Percentiles rank a stretch among this genome's conserved stretches.
phyloP scores from a whole-genome alignment of 1,284 basidiomycete genomes.

The Pascua guehoae region DNA sequence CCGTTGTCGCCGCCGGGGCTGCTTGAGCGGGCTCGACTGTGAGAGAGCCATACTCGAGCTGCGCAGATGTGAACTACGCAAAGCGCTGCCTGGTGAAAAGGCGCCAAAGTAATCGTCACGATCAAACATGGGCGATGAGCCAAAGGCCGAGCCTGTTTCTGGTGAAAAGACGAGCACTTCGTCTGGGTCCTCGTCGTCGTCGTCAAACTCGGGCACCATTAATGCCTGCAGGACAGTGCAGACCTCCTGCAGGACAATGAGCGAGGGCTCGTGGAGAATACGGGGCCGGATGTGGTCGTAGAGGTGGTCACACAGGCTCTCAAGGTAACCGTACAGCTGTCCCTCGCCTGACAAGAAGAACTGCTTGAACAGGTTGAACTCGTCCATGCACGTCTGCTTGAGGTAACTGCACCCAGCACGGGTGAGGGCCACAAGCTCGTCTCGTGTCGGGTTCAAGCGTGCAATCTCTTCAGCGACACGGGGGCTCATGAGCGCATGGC shows the following conservation, averaged over 20 bases:
- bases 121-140: not conserved
- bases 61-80: conserved; percentile 7
- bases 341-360: conserved; percentile 84
- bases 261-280: conserved; percentile 81
- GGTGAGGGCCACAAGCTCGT: conserved; percentile 82
- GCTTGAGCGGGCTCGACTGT: not conserved
- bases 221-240: conserved; percentile 89
- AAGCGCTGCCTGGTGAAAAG: conserved; percentile 36
- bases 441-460: conserved; percentile 68
- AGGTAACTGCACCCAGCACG: conserved; percentile 83
- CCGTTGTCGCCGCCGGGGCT: conserved; percentile 6
- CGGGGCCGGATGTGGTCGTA: conserved; percentile 90
- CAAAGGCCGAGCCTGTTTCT: conserved; percentile 14
- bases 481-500: conserved; percentile 66
- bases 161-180: conserved; percentile 24
- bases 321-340: conserved; percentile 77
- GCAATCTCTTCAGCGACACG: conserved; percentile 73
- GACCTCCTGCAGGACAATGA: conserved; percentile 82
- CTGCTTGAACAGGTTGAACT: conserved; percentile 74
- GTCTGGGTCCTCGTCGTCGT: conserved; percentile 24
- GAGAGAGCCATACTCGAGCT: conserved; percentile 8
- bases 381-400: conserved; percentile 80
- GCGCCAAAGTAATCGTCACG: conserved; percentile 24
- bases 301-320: conserved; percentile 82
- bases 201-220: conserved; percentile 71